Percentiles rank a stretch among this genome's conserved stretches.
phyloP scores from a whole-genome alignment of 371 early-diverging fungal species.

The Zopfochytrium polystomum region DNA sequence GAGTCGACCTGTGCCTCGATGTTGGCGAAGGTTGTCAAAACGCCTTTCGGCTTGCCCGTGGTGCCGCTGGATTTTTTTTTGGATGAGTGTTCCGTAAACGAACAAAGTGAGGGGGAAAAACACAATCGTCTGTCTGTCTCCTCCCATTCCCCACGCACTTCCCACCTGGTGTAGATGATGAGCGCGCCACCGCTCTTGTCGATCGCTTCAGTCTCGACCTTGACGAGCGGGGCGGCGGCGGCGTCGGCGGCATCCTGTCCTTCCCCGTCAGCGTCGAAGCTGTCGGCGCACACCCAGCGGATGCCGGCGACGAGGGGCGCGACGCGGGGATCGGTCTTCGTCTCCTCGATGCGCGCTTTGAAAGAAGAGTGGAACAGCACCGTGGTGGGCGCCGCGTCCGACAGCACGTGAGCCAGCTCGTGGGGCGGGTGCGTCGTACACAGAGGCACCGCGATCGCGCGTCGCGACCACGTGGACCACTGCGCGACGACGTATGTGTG shows the following conservation, averaged over 20 bases:
- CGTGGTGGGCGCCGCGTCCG: conserved; percentile 54
- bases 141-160: no score
- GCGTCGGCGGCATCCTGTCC: neutral
- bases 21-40: conserved; percentile 64
- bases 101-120: neutral
- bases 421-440: conserved; percentile 62
- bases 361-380: conserved; percentile 47
- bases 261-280: conserved; percentile 8
- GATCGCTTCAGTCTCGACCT: conserved; percentile 25
- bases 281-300: neutral
- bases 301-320: conserved; percentile 15
- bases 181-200: conserved; percentile 55
- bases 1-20: conserved; percentile 64
- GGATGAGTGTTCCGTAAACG: conserved; percentile 39
- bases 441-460: conserved; percentile 75
- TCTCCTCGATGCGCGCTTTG: conserved; percentile 29
- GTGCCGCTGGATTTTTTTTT: no score
- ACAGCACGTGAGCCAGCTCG: conserved; percentile 63
- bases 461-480: conserved; percentile 76
- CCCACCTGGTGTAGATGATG: conserved; percentile 81
- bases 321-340: conserved; percentile 15
- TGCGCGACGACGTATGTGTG: conserved; percentile 70
- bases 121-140: no score
- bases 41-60: conserved; percentile 75
- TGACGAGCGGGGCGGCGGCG: no score